Percentiles rank a stretch among this genome's conserved stretches.
Evolutionary conservation across 1,284 basidiomycete genomes (phyloP).

Genomic region (Volvariella volvacea): DNA sequence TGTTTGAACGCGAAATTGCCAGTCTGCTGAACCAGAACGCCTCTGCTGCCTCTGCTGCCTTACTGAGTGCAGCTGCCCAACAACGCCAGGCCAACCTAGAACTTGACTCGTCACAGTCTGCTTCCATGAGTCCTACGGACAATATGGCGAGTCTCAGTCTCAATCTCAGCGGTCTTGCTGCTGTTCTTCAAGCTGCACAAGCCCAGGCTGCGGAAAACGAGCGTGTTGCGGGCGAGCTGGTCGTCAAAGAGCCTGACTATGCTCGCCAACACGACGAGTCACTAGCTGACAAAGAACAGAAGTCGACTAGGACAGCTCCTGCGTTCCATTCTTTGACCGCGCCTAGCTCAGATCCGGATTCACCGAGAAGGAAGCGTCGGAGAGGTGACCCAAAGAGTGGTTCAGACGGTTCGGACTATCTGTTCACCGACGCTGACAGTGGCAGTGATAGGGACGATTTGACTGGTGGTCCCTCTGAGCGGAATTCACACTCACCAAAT

Average conservation of each 20-base stretch:
- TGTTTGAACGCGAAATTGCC: constrained; percentile 69
- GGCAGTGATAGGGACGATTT: constrained; percentile 31
- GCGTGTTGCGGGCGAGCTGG: constrained; percentile 35
- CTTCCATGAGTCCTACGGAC: constrained; percentile 19
- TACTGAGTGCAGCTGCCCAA: constrained; percentile 54
- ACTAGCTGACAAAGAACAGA: constrained; percentile 37
- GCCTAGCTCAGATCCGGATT: constrained; percentile 10
- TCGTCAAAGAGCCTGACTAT: constrained; percentile 34
- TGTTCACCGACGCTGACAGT: constrained; percentile 42
- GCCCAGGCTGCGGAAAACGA: constrained; percentile 48
- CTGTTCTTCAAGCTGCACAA: constrained; percentile 68
- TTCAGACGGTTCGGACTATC: constrained; percentile 50
- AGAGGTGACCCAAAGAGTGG: constrained; percentile 26
- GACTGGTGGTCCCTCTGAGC: constrained; percentile 15
- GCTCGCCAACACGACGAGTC: constrained; percentile 31
- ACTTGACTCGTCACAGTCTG: constrained; percentile 18
- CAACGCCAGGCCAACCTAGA: constrained; percentile 46
- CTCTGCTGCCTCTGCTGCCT: constrained; percentile 51
- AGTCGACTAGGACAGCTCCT: constrained; percentile 60
- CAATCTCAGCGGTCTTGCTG: constrained; percentile 57
- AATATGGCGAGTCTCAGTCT: constrained; percentile 32
- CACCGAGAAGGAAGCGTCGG: constrained; percentile 24
- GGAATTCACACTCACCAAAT: constrained; percentile 22
- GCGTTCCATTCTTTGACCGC: constrained; percentile 71
- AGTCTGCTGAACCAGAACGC: constrained; percentile 64